Percentiles rank a stretch among this genome's conserved stretches.
These are phyloP conservation scores for Odonthalia washingtoniensis DNA, from an alignment of 31 red algal species.

Conservation along the genomic window DNA sequence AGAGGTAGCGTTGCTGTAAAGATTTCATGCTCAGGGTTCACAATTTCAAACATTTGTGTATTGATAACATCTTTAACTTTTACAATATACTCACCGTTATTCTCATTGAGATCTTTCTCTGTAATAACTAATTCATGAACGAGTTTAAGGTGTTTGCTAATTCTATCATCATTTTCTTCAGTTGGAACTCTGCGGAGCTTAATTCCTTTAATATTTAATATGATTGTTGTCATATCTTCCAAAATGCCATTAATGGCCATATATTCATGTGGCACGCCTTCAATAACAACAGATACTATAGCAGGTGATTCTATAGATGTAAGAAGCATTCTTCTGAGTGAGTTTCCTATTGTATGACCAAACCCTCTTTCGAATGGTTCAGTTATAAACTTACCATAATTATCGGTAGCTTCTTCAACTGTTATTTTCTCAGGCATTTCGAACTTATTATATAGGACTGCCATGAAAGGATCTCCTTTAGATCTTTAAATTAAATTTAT, in stretches of 20 bases:
- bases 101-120: constrained; percentile 9
- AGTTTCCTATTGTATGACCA: constrained; percentile 36
- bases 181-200: constrained; percentile 27
- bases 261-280: constrained; percentile 32
- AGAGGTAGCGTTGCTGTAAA: not conserved
- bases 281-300: constrained; percentile 25
- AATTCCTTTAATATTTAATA: constrained; percentile 26
- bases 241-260: constrained; percentile 4
- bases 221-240: constrained; percentile 47
- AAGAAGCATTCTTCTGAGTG: constrained; percentile 25
- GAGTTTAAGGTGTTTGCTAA: constrained; percentile 9
- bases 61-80: constrained; percentile 1
- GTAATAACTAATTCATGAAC: constrained; percentile 25
- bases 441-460: not conserved
- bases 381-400: constrained; percentile 34
- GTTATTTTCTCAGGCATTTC: constrained; percentile 2
- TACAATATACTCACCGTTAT: constrained; percentile 9
- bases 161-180: too few species aligned
- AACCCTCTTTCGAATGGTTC: constrained; percentile 41
- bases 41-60: constrained; percentile 13
- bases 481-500: too few species aligned
- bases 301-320: constrained; percentile 31
- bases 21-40: constrained; percentile 39
- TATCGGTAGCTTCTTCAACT: constrained; percentile 28
- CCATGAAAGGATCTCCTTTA: too few species aligned